Base-by-base conservation (phyloP, 768 basidiomycete species). In the Dentipellis sp. region DNA sequence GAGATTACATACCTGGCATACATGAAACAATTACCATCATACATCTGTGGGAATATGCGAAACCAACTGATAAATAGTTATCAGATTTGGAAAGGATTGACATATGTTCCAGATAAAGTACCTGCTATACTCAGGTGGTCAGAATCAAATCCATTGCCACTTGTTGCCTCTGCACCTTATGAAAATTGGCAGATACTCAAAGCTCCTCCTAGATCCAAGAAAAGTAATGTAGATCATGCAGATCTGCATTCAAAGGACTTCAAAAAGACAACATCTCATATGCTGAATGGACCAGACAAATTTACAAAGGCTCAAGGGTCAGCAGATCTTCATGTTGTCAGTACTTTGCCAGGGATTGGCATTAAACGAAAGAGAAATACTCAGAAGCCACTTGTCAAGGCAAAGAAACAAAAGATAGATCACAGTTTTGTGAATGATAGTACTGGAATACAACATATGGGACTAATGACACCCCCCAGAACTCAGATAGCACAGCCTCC, bases 1-100 rank as follows among this genome's bases (percentile, higher is more conserved):
- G 42, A 61, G 9, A 61, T 61, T 3, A 52, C 57, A 11, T 12
- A 36, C 10, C 53, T 58, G 12, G 5, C 40, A 36, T 56, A 50
- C 53, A 14, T 40, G 3, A 36, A 36, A 19, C 17, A 48, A 17
- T 23, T 61, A 12, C 38, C 59, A n/a, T 14, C 9, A 14, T 14
- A 9, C 16, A 52, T 52, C 34, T n/a, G n/a, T 37, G 50, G 29
- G 8, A 16, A 12, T 16, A 52, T 35, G 10, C 22, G 50, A n/a
- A 11, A 23, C 34, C n/a, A 11, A 9, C 34, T 29, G 9, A 52
- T 52, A 6, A 29, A 36, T 4, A 12, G 37, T 11, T 52, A 52
- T 52, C 23, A 37, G 10, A 10, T 17, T 12, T 52, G 11, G 52
- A 35, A 9, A 3, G 59, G 58, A 17, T 10, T 12, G 23, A 36